A percentile compares a stretch with the other conserved stretches of the same genome.
Evolutionary conservation across 768 basidiomycete species (phyloP).

Genomic region (Tephrocybe sp.): DNA sequence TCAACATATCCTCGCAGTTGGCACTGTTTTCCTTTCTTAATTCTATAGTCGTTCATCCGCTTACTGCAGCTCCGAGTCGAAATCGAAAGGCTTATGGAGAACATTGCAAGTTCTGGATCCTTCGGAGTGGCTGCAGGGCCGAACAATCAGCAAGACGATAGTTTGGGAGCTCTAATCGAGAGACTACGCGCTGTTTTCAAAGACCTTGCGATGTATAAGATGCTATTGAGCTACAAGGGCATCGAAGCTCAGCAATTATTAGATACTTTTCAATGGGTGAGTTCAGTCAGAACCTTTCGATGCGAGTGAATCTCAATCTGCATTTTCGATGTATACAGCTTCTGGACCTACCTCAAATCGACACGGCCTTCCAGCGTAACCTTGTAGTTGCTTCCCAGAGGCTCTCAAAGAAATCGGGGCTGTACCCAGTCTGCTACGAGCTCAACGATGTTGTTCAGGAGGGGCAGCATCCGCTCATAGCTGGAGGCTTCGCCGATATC

Average conservation of each 20-base stretch:
- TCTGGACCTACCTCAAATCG: not conserved
- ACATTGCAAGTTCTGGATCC: no score
- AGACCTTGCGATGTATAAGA: not conserved
- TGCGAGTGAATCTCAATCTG: not conserved
- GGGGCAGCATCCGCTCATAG: not conserved
- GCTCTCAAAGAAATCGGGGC: not conserved
- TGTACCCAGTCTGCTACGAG: not conserved
- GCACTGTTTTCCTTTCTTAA: no score
- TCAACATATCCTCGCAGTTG: no score
- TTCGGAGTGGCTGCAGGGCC: not conserved
- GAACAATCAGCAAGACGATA: not conserved
- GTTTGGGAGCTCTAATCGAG: not conserved
- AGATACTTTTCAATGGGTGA: not conserved
- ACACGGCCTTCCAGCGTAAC: not conserved
- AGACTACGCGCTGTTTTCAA: not conserved
- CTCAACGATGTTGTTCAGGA: not conserved
- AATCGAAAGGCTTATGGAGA: no score
- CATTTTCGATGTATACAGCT: not conserved
- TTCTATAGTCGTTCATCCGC: no score
- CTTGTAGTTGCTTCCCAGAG: not conserved
- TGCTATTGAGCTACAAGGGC: not conserved
- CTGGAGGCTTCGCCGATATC: not conserved
- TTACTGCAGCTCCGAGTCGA: no score
- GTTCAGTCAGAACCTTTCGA: not conserved
- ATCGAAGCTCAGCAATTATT: not conserved